phyloP scores from a whole-genome alignment of 2,329 filamentous ascomycete species.

The Fusarium coffeatum region DNA sequence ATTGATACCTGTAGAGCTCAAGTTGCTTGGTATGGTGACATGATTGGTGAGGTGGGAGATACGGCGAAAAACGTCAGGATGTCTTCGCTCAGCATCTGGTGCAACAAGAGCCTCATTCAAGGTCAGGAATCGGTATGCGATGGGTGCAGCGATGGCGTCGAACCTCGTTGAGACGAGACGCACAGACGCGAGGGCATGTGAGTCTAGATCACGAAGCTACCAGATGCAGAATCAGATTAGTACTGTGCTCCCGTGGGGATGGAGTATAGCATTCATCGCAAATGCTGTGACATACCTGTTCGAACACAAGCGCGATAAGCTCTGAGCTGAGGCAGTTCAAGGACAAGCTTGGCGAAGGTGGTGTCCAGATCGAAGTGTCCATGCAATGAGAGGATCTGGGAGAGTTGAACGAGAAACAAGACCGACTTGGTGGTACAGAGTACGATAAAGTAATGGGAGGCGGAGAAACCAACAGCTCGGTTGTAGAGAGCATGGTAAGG shows the following conservation, averaged over 20 bases:
- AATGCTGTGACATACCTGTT: constrained; percentile 51
- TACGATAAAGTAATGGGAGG: constrained; percentile 37
- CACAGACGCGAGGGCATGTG: constrained; percentile 48
- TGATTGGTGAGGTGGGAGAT: constrained; percentile 56
- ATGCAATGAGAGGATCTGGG: constrained; percentile 35
- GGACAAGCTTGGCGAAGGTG: constrained; percentile 19
- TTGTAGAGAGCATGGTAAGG: constrained; percentile 41
- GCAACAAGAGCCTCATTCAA: constrained; percentile 55
- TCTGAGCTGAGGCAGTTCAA: constrained; percentile 56
- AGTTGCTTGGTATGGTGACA: constrained; percentile 54
- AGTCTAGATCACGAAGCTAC: constrained; percentile 57
- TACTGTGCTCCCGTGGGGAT: neutral
- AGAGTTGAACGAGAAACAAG: constrained; percentile 18
- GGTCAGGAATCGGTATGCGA: constrained; percentile 54
- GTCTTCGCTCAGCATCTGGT: constrained; percentile 48
- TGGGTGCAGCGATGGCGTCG: constrained; percentile 56
- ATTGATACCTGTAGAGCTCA: constrained; percentile 53
- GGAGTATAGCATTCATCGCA: neutral
- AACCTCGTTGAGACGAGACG: constrained; percentile 56
- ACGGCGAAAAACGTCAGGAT: constrained; percentile 51
- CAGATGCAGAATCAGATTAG: constrained; percentile 17
- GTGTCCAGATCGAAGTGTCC: constrained; percentile 30
- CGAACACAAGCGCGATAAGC: constrained; percentile 56
- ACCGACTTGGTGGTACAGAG: constrained; percentile 22
- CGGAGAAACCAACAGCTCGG: constrained; percentile 36